Evolutionary conservation across 768 basidiomycete genomes (phyloP).

Genomic region (Pulveroboletus sp.): DNA sequence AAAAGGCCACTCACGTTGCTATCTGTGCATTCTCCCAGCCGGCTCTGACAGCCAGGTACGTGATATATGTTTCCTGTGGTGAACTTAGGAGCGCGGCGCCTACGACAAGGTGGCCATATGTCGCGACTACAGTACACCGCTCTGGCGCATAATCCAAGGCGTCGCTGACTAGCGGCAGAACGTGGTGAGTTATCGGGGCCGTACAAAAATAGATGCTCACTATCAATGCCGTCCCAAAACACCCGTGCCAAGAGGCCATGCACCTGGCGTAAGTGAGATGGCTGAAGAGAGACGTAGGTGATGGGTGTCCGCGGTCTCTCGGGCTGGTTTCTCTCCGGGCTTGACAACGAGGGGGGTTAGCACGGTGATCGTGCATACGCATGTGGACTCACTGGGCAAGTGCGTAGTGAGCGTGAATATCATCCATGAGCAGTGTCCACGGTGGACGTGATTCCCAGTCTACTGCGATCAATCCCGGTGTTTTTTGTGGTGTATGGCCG

Average conservation of each 20-base stretch:
- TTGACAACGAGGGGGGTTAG: constrained; percentile 26
- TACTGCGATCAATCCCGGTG: constrained; percentile 45
- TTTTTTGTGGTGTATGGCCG: constrained; percentile 33
- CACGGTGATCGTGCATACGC: not conserved
- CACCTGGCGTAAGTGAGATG: constrained; percentile 62
- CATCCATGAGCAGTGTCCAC: constrained; percentile 75
- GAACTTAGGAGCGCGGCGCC: constrained; percentile 77
- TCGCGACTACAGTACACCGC: constrained; percentile 71
- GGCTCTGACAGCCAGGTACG: constrained; percentile 72
- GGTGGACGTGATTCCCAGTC: constrained; percentile 73
- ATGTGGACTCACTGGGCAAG: constrained; percentile 50
- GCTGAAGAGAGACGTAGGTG: constrained; percentile 57
- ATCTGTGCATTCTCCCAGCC: constrained; percentile 83
- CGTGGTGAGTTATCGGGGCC: constrained; percentile 1
- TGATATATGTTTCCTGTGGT: constrained; percentile 79
- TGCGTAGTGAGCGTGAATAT: constrained; percentile 63
- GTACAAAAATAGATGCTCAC: constrained; percentile 34
- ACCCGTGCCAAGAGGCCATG: constrained; percentile 64
- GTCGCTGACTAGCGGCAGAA: constrained; percentile 54
- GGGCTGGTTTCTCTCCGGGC: constrained; percentile 52
- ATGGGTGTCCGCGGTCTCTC: constrained; percentile 51
- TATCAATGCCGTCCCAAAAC: constrained; percentile 79
- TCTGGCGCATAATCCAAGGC: constrained; percentile 68
- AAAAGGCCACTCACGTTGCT: constrained; percentile 52
- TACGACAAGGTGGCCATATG: constrained; percentile 67